Evolutionary conservation across 257 asterid genomes (phyloP).

Genomic region (Solanum gracilifrons): DNA sequence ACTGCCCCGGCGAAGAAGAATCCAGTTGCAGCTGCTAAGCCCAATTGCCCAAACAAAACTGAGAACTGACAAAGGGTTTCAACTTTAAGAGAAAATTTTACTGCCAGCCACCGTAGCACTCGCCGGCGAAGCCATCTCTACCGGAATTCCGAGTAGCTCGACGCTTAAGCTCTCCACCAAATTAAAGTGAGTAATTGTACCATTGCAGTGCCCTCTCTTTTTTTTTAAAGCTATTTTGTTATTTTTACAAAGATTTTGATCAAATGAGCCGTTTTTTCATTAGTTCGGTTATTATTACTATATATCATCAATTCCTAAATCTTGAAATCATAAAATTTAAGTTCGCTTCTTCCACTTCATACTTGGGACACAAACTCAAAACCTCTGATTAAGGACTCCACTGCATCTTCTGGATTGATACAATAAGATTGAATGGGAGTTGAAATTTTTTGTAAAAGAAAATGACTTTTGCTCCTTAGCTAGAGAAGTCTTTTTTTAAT

Average conservation of each 20-base stretch:
- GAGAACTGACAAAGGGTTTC: neutral
- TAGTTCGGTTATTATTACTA: too few species aligned
- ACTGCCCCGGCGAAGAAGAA: neutral
- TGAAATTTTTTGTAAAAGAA: neutral
- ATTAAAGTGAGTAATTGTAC: neutral
- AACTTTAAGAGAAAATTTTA: neutral
- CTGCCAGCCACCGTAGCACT: neutral
- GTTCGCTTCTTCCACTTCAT: rapidly evolving
- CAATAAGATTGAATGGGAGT: neutral
- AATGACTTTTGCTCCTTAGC: neutral
- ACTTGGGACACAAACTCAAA: too few species aligned
- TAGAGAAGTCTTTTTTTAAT: neutral
- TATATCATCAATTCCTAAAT: too few species aligned
- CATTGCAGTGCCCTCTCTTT: neutral
- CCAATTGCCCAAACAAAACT: neutral
- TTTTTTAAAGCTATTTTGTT: neutral
- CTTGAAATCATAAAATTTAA: too few species aligned
- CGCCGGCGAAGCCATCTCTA: neutral
- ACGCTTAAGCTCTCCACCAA: neutral
- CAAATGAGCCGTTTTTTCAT: neutral
- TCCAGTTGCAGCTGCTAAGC: neutral
- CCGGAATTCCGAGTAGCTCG: neutral
- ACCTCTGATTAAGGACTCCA: too few species aligned
- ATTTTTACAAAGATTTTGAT: neutral
- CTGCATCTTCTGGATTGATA: too few species aligned